Evolutionary conservation across 345 rosid genomes (phyloP), one percentile per base, ranked within the genome.

Genomic region (Cardamine resedifolia): DNA sequence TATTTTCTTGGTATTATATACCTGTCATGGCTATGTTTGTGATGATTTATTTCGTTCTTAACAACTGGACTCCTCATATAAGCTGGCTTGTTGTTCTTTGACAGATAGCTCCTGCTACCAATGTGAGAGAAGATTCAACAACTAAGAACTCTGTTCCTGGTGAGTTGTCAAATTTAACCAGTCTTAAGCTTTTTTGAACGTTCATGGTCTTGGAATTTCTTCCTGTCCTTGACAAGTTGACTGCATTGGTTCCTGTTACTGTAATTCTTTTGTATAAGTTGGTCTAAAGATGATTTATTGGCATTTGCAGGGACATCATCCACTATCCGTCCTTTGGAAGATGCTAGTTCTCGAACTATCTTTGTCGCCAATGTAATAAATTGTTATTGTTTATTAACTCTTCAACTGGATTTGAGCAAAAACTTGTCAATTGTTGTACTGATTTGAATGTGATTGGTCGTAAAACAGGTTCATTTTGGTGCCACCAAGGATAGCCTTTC

Each of bases 401-500:
- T 2, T 71, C 11, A 18, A 33, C 47, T 27, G 28, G 9, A 64
- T 57, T 20, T 43, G 44, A 33, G 24, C 47, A 11, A 43, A 72
- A 30, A 10, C 3, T 10, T 31, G 7, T 73, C 45, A 44, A 43
- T 33, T 60, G 38, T 52, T 64, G 24, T 63, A 48, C 15, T 72
- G 52, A 57, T 68, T 21, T 31, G 62, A 31, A 26, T 58, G 41
- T 50, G 64, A 33, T 51, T 61, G 67, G 48, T 67, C 41, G 36
- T 81, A 14, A 26, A 73, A 47, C 87, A 96, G 99, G 99, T 96
- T 80, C 94, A 96, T 83, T 87, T 88, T 83, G 97, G 87, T 78
- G 98, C 99, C 31, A 88, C 97, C 52, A 90, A 87, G 85, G 97
- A 92, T 66, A 85, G 87, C 72, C 90, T 92, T 77, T 92, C 97